A percentile compares a stretch with the other conserved stretches of the same genome.
These are phyloP conservation scores for Quillaja saponaria DNA, from an alignment of 306 rosid genomes.

Conservation along the genomic window DNA sequence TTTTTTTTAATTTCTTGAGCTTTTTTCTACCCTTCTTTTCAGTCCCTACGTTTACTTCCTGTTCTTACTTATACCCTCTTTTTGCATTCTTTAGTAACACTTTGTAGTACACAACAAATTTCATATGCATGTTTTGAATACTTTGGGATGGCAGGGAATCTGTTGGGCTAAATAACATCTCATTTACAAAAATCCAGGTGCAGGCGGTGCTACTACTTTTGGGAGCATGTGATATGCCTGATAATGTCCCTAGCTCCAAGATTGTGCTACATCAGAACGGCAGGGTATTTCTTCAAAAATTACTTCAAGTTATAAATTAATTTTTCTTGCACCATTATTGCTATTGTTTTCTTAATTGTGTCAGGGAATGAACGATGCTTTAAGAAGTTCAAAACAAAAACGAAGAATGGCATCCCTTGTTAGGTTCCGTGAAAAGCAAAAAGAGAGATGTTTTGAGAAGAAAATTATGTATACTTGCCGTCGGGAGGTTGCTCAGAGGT, in stretches of 20 bases:
- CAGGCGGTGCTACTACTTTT: constrained; percentile 73
- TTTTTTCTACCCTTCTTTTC: no score
- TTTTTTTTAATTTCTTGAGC: no score
- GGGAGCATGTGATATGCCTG: constrained; percentile 54
- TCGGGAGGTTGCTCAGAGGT: constrained; percentile 82
- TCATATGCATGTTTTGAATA: background rate
- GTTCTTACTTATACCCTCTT: no score
- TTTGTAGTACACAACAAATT: background rate
- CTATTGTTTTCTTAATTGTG: constrained; percentile 6
- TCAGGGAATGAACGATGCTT: constrained; percentile 54
- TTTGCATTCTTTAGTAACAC: background rate
- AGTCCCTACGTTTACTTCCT: no score
- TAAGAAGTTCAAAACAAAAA: constrained; percentile 55
- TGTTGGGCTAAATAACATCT: constrained; percentile 8
- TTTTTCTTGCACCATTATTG: constrained; percentile 13
- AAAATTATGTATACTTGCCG: constrained; percentile 72
- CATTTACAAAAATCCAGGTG: constrained; percentile 46
- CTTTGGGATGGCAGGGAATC: background rate
- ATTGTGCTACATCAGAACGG: constrained; percentile 37
- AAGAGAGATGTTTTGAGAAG: constrained; percentile 80
- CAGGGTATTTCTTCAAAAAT: constrained; percentile 45
- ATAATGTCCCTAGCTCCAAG: constrained; percentile 34
- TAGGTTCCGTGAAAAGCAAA: constrained; percentile 79
- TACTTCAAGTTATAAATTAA: background rate
- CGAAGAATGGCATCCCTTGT: constrained; percentile 74